Evolutionary conservation across 2,329 filamentous ascomycete genomes (phyloP).

Genomic region (Penicillium psychrosexuale): DNA sequence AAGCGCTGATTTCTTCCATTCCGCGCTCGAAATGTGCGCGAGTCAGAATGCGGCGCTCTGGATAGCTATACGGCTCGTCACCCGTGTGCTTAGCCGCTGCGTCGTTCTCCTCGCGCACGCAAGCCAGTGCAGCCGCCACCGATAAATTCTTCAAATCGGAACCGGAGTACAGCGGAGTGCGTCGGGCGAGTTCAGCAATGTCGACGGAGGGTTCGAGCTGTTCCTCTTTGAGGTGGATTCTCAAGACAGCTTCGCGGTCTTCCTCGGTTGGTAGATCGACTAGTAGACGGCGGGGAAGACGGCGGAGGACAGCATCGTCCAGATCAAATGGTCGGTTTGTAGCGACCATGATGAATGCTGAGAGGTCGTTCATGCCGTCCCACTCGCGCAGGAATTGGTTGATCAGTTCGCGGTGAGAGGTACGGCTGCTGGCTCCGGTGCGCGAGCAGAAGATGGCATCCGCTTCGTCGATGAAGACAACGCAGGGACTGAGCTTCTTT

Average conservation of each 20-base stretch:
- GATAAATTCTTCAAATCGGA: slow-evolving; percentile 53
- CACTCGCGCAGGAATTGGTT: slow-evolving; percentile 97
- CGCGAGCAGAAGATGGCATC: slow-evolving; percentile 86
- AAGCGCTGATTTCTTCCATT: slow-evolving; percentile 83
- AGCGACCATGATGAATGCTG: slow-evolving; percentile 96
- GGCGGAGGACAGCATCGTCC: slow-evolving; percentile 59
- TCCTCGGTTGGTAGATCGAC: slow-evolving; percentile 49
- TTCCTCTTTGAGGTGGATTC: slow-evolving; percentile 51
- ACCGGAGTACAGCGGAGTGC: slow-evolving; percentile 51
- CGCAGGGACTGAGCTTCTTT: slow-evolving; percentile 83
- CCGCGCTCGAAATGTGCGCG: slow-evolving; percentile 78
- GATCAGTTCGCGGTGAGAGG: slow-evolving; percentile 80
- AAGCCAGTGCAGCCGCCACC: slow-evolving; percentile 50
- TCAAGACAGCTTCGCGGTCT: slow-evolving; percentile 48
- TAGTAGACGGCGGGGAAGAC: slow-evolving; percentile 49
- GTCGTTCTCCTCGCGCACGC: slow-evolving; percentile 49
- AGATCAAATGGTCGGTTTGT: slow-evolving; percentile 95
- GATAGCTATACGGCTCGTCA: slow-evolving; percentile 57
- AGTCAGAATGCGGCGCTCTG: slow-evolving; percentile 64
- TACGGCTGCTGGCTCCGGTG: slow-evolving; percentile 59
- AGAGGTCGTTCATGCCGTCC: slow-evolving; percentile 82
- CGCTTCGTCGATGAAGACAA: slow-evolving; percentile 96
- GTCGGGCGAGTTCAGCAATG: slow-evolving; percentile 42
- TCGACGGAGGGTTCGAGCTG: slow-evolving; percentile 42
- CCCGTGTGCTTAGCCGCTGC: slow-evolving; percentile 36